These are phyloP conservation scores for Tulasnella sp. DNA, from an alignment of 768 basidiomycete genomes.

Conservation along the genomic window DNA sequence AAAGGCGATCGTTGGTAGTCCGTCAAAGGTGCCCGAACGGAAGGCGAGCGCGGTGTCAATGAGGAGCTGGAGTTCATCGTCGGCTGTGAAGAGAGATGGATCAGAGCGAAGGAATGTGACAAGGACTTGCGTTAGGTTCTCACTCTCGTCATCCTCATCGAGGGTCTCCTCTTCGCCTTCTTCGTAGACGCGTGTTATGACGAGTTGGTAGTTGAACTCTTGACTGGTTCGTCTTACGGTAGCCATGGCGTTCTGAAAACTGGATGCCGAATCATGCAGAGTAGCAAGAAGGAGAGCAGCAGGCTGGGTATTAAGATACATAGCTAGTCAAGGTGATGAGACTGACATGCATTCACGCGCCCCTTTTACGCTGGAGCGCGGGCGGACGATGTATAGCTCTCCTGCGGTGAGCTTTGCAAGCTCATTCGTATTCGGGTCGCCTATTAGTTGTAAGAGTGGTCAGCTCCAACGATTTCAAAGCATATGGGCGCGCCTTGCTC, in stretches of 20 bases:
- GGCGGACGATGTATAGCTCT: conserved; percentile 81
- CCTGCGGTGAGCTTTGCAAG: conserved; percentile 90
- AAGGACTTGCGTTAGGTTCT: conserved; percentile 23
- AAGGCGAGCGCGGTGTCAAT: conserved; percentile 87
- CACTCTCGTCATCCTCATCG: conserved; percentile 76
- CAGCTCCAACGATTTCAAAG: background rate
- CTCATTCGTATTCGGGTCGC: conserved; percentile 89
- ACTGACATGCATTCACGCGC: conserved; percentile 95
- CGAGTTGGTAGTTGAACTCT: conserved; percentile 71
- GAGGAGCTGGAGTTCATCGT: conserved; percentile 87
- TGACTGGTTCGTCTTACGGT: conserved; percentile 71
- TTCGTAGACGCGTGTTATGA: conserved; percentile 92
- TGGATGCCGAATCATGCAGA: conserved; percentile 25
- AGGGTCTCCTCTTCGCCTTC: conserved; percentile 92
- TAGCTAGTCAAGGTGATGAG: background rate
- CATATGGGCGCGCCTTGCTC: conserved; percentile 28
- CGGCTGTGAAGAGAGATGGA: conserved; percentile 43
- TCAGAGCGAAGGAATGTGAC: background rate
- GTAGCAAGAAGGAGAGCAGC: background rate
- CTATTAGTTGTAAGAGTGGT: conserved; percentile 31
- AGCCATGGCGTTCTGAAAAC: conserved; percentile 91
- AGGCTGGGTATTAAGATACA: too few relatives aligned
- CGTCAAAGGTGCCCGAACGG: conserved; percentile 57
- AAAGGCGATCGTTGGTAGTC: conserved; percentile 80
- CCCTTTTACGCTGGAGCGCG: conserved; percentile 72